phyloP scores from a whole-genome alignment of 495 filamentous ascomycete genomes.

The Cladorrhinum samala region DNA sequence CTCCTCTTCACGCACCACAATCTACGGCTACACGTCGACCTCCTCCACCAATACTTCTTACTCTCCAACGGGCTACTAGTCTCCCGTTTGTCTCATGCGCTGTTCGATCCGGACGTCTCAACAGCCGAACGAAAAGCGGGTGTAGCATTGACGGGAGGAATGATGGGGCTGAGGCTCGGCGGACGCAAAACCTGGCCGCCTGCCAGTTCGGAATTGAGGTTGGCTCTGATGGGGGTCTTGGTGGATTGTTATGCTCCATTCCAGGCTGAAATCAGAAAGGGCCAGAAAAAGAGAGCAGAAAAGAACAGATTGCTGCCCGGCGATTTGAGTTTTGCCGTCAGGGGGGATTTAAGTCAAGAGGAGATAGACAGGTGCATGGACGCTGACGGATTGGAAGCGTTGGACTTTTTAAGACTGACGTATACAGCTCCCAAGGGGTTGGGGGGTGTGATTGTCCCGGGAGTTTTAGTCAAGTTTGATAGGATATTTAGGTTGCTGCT shows the following conservation, averaged over 20 bases:
- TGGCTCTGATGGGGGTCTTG: constrained; percentile 82
- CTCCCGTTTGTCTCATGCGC: constrained; percentile 68
- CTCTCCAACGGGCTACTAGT: constrained; percentile 79
- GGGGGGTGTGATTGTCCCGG: constrained; percentile 62
- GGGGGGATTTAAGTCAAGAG: constrained; percentile 60
- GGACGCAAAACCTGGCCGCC: constrained; percentile 81
- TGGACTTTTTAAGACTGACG: constrained; percentile 84
- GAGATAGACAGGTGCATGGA: constrained; percentile 77
- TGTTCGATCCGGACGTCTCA: constrained; percentile 81
- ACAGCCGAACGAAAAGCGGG: constrained; percentile 68
- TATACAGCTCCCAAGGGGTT: constrained; percentile 75
- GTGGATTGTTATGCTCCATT: constrained; percentile 56
- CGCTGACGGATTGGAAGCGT: constrained; percentile 69
- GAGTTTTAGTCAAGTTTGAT: constrained; percentile 72
- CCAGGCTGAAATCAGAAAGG: constrained; percentile 4
- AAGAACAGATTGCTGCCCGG: constrained; percentile 53
- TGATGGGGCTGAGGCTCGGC: constrained; percentile 75
- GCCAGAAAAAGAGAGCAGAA: background rate
- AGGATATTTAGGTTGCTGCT: constrained; percentile 72
- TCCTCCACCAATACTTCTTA: constrained; percentile 77
- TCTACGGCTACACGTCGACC: constrained; percentile 64
- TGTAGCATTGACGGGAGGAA: constrained; percentile 58
- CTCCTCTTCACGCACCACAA: constrained; percentile 71
- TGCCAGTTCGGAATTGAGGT: constrained; percentile 80
- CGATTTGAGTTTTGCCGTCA: constrained; percentile 76